A percentile compares a stretch with the other conserved stretches of the same genome.
These are phyloP conservation scores for Bruguiera parviflora DNA, from an alignment of 345 rosid species.

Conservation along the genomic window DNA sequence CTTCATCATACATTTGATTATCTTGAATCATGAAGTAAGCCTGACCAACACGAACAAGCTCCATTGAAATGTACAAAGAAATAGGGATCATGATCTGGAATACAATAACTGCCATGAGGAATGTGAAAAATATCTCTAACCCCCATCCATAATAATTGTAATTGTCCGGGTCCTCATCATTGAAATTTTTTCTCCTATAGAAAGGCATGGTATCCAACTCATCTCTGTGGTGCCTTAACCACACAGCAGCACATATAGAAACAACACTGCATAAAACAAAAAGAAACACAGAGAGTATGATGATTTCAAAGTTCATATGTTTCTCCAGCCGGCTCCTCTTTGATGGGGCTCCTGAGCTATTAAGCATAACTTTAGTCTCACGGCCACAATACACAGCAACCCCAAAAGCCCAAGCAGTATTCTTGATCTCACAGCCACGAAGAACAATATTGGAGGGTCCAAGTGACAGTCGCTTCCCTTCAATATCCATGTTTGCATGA, in stretches of 20 bases:
- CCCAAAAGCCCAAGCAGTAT: conserved; percentile 75
- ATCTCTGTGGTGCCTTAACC: conserved; percentile 61
- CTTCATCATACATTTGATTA: conserved; percentile 68
- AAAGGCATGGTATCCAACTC: conserved; percentile 63
- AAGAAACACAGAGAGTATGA: conserved; percentile 66
- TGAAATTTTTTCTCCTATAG: conserved; percentile 61
- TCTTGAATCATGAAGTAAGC: conserved; percentile 95
- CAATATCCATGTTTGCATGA: conserved; percentile 75
- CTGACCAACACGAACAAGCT: conserved; percentile 97
- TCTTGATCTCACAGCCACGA: conserved; percentile 88
- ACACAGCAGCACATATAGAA: conserved; percentile 56
- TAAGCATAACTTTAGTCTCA: conserved; percentile 90
- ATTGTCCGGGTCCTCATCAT: conserved; percentile 31
- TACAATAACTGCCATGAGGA: conserved; percentile 92
- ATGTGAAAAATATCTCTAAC: conserved; percentile 79
- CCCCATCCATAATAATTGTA: conserved; percentile 93
- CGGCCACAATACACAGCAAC: conserved; percentile 74
- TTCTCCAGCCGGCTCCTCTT: conserved; percentile 84
- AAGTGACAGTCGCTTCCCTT: conserved; percentile 73
- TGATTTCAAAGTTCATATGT: conserved; percentile 72
- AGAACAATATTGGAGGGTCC: conserved; percentile 87
- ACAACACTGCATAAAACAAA: conserved; percentile 58
- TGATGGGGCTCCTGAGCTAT: conserved; percentile 84
- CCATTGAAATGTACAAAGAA: conserved; percentile 98
- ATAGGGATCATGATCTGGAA: conserved; percentile 99